Evolutionary conservation across 352 stramenopile species (phyloP).

Genomic region (Hyaloperonospora arabidopsidis): DNA sequence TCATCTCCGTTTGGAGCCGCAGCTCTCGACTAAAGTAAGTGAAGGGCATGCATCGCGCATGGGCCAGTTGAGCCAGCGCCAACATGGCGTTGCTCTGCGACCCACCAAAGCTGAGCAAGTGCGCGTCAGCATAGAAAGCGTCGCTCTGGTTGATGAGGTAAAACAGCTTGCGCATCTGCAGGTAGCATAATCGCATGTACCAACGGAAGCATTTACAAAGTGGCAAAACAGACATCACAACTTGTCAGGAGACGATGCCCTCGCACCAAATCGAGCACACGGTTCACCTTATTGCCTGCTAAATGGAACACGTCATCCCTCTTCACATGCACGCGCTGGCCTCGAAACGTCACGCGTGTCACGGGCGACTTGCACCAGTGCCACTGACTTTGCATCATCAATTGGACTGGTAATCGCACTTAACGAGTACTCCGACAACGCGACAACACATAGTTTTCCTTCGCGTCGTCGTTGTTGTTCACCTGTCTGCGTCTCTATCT

Average conservation of each 20-base stretch:
- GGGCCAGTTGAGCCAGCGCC: slow-evolving; percentile 71
- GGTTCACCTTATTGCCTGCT: slow-evolving; percentile 72
- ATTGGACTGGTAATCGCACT: slow-evolving; percentile 17
- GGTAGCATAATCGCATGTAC: neutral
- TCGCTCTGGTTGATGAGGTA: slow-evolving; percentile 65
- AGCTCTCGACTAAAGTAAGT: slow-evolving; percentile 75
- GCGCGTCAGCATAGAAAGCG: slow-evolving; percentile 42
- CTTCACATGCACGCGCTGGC: slow-evolving; percentile 73
- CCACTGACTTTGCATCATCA: slow-evolving; percentile 11
- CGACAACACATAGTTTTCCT: slow-evolving; percentile 12
- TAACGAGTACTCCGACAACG: slow-evolving; percentile 13
- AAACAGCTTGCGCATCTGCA: slow-evolving; percentile 78
- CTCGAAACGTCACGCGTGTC: slow-evolving; percentile 56
- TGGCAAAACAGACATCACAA: neutral
- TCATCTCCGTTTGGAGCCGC: slow-evolving; percentile 8
- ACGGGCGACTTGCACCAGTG: slow-evolving; percentile 39
- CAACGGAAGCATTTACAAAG: neutral
- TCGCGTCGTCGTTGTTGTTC: slow-evolving; percentile 9
- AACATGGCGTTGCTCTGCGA: slow-evolving; percentile 85
- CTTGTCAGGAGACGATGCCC: no score
- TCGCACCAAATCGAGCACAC: no score
- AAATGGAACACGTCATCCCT: slow-evolving; percentile 72
- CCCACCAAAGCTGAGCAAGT: slow-evolving; percentile 72
- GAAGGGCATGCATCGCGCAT: slow-evolving; percentile 62
- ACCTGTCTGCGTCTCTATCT: neutral